Conservation (phyloP, 2,329 filamentous ascomycete genomes). For the Mycocentrospora acerina region DNA sequence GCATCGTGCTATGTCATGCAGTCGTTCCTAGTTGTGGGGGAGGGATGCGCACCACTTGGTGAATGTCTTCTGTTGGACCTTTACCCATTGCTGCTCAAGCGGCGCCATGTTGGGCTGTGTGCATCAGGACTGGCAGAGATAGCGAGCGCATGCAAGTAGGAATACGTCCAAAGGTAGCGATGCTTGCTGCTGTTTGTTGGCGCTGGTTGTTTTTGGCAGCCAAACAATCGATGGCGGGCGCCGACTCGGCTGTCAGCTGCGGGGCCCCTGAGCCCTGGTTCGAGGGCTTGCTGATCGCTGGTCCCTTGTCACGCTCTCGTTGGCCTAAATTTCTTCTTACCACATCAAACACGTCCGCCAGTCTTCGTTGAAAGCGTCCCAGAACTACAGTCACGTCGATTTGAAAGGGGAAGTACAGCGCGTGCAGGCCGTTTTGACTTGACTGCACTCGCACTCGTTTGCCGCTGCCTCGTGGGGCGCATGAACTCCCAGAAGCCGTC, state of each 20-base stretch:
- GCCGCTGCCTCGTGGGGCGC: slow-evolving; percentile 11
- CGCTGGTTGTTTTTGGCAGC: slow-evolving; percentile 25
- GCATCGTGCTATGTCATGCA: slow-evolving; percentile 14
- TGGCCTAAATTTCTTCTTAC: slow-evolving; percentile 5
- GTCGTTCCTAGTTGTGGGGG: slow-evolving; percentile 7
- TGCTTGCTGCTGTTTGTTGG: slow-evolving; percentile 19
- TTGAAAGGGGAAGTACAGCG: slow-evolving; percentile 1
- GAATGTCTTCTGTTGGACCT: slow-evolving; percentile 97
- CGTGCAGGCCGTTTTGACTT: slow-evolving; percentile 5
- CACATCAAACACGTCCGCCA: slow-evolving; percentile 8
- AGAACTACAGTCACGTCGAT: slow-evolving; percentile 1
- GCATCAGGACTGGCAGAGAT: slow-evolving; percentile 25
- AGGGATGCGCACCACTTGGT: slow-evolving; percentile 77
- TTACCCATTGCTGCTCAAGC: slow-evolving; percentile 65
- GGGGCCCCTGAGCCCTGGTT: slow-evolving; percentile 17
- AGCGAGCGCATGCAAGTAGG: slow-evolving; percentile 21
- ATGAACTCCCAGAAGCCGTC: slow-evolving; percentile 6
- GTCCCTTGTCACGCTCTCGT: slow-evolving; percentile 11
- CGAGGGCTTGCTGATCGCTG: slow-evolving; percentile 8
- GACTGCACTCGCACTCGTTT: slow-evolving; percentile 3
- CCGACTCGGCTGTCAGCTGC: slow-evolving; percentile 29
- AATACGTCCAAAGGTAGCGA: slow-evolving; percentile 19
- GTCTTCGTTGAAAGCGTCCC: slow-evolving; percentile 4
- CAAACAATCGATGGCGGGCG: slow-evolving; percentile 35
- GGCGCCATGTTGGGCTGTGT: slow-evolving; percentile 43